Base-by-base conservation (phyloP, 305 asterid species). In the Fraxinus platypoda region DNA sequence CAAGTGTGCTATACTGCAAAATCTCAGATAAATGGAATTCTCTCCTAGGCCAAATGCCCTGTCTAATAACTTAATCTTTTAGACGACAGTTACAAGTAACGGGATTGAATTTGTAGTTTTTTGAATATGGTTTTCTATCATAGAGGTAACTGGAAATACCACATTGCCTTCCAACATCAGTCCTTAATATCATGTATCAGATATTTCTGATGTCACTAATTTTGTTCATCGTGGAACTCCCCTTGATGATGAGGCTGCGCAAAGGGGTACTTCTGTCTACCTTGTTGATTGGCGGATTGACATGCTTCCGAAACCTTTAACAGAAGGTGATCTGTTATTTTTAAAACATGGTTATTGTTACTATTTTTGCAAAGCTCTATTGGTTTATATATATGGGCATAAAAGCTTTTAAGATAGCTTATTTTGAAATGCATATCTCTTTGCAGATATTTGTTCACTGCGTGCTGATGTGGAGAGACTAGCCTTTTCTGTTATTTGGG, bases 131-230 rank as follows among this genome's bases (percentile, higher is more conserved):
- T 1, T 57, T 57, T n/a, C 26, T 19, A 57, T 8, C 3, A 57
- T n/a, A 19, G 11, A 74, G 52, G 74, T 15, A 21, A 59, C 74
- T n/a, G 26, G 74, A 34, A 38, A 23, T 78, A 30, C 25, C 43
- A 49, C 41, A 70, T 19, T 62, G 33, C 41, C 35, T 81, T 87
- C 82, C 70, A 57, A n/a, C 78, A 88, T 87, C 85, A 77, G 77
- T 82, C 92, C 86, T 93, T 90, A 89, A 91, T 84, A 37, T 54
- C 80, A 83, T 86, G 76, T 82, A 75, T 76, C 85, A 94, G 98
- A 96, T 91, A 96, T 96, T 88, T 98, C 99, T 35, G 99, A 96
- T 88, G 99, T 96, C 75, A 96, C 99, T 80, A 96, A 96, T 86
- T 96, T 96, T 90, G 98, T 96, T 83, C 91, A 92, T 80, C 92